These are phyloP conservation scores for Aspergillus sp. DNA, from an alignment of 2,329 filamentous ascomycete genomes.

Conservation along the genomic window DNA sequence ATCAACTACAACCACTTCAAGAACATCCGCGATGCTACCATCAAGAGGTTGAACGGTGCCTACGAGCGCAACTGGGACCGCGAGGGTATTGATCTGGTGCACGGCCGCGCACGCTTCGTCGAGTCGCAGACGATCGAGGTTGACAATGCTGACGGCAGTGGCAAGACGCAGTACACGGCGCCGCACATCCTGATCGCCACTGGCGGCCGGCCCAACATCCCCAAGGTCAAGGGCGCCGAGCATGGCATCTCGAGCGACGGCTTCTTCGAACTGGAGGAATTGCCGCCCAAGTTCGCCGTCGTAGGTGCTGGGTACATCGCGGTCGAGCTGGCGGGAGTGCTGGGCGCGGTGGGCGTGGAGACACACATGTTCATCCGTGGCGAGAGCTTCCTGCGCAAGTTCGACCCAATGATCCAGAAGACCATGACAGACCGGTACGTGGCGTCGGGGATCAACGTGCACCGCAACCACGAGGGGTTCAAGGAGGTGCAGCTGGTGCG, in stretches of 20 bases:
- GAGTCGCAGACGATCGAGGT: constrained; percentile 40
- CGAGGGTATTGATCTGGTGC: constrained; percentile 44
- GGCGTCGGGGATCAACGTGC: constrained; percentile 40
- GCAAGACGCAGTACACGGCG: constrained; percentile 33
- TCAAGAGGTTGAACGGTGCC: constrained; percentile 39
- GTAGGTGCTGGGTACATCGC: constrained; percentile 47
- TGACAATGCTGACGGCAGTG: constrained; percentile 32
- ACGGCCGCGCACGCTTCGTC: constrained; percentile 41
- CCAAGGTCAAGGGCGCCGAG: constrained; percentile 38
- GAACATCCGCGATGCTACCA: constrained; percentile 38
- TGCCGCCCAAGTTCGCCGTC: constrained; percentile 43
- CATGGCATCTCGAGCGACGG: constrained; percentile 46
- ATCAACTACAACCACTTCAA: constrained; percentile 43
- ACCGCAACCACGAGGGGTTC: constrained; percentile 40
- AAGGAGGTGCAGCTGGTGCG: constrained; percentile 41
- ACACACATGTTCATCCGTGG: constrained; percentile 45
- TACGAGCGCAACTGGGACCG: constrained; percentile 45
- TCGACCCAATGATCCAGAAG: constrained; percentile 46
- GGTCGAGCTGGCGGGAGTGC: constrained; percentile 44
- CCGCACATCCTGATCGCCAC: constrained; percentile 43
- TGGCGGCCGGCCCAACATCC: constrained; percentile 40
- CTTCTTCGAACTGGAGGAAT: constrained; percentile 44
- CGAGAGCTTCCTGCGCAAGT: constrained; percentile 42
- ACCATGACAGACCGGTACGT: constrained; percentile 47
- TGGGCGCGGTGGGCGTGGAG: constrained; percentile 43